Base-by-base conservation (phyloP, 768 basidiomycete genomes). In the Boletellus ananas region DNA sequence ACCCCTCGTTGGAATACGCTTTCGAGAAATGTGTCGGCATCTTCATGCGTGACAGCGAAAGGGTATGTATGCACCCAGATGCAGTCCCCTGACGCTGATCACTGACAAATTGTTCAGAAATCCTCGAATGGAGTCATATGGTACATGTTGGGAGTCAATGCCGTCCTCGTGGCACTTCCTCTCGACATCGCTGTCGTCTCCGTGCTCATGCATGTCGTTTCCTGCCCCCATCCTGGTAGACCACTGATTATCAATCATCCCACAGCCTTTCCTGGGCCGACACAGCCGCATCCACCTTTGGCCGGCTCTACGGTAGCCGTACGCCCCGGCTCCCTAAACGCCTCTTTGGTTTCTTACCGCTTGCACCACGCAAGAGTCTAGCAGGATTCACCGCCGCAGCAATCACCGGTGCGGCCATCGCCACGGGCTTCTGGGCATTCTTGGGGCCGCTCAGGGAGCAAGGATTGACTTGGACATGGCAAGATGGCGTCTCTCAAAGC, bases 181-280 rank as follows among this genome's bases (percentile, higher is more conserved):
- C 75, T 85, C 42, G 94, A 95, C 62, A 78, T 96, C 29, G 93
- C 93, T 11, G 82, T 89, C n/a, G 83, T 95, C 13, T 79, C 92
- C 7, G 87, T 96, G 56, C 77, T 94, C 57, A 90, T 93, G 93
- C 90, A 65, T 59, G 87, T 76, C n/a, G 31, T 23, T 36, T 34
- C 23, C 23, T 34, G 6, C 8, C 7, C 17, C 27, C 16, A n/a
- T 50, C 3, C 54, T 23, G 34, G 27, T 3, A 29, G 25, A 3
- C 33, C 23, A 8, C 31, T 45, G 25, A 47, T 17, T 7, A 9
- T 49, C 16, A 14, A 21, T 34, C 20, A 17, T 12, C 18, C 0
- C 31, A 34, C 59, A 95, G 93, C 54, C 82, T 96, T 42, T 93
- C 92, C 29, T 96, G 94, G 94, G 93, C 91, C 0, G 94, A 96